phyloP scores from a whole-genome alignment of 352 stramenopile species.

The Globisporangium iwayamae region DNA sequence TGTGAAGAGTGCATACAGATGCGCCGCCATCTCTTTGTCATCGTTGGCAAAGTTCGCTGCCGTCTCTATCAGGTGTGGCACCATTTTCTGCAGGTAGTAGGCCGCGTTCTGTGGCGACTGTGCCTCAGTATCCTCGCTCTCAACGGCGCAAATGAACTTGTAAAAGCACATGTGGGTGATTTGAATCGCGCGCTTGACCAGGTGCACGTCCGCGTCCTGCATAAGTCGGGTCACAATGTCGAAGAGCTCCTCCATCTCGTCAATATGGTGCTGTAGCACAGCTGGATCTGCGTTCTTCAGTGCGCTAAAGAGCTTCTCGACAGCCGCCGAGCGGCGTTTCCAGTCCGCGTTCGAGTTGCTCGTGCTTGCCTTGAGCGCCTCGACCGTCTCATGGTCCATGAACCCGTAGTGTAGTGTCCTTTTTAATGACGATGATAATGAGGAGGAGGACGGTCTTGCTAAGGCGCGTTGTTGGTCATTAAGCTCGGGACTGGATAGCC shows the following conservation, averaged over 20 bases:
- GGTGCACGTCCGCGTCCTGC: slow-evolving; percentile 61
- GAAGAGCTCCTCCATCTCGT: slow-evolving; percentile 34
- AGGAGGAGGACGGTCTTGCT: no score
- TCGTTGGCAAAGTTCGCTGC: slow-evolving; percentile 48
- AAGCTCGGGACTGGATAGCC: not conserved
- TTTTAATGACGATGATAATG: not conserved
- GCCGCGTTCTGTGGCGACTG: not conserved
- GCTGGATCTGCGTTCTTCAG: slow-evolving; percentile 30
- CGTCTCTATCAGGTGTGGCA: slow-evolving; percentile 49
- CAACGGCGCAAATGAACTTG: slow-evolving; percentile 25
- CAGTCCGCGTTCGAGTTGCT: slow-evolving; percentile 72
- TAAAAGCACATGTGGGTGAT: slow-evolving; percentile 50
- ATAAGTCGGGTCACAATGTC: slow-evolving; percentile 45
- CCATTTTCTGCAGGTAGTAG: slow-evolving; percentile 39
- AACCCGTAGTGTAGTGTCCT: slow-evolving; percentile 42
- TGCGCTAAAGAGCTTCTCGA: slow-evolving; percentile 48
- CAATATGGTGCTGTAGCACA: slow-evolving; percentile 15
- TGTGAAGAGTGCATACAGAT: slow-evolving; percentile 28
- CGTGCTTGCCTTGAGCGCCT: slow-evolving; percentile 24
- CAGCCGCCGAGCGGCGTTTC: slow-evolving; percentile 57
- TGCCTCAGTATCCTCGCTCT: not conserved
- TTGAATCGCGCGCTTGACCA: slow-evolving; percentile 66
- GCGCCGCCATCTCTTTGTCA: slow-evolving; percentile 42
- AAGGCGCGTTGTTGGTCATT: not conserved
- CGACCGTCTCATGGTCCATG: slow-evolving; percentile 35